A percentile compares a stretch with the other conserved stretches of the same genome.
Evolutionary conservation across 2,329 filamentous ascomycete species (phyloP).

Genomic region (Diaporthe ilicicola): DNA sequence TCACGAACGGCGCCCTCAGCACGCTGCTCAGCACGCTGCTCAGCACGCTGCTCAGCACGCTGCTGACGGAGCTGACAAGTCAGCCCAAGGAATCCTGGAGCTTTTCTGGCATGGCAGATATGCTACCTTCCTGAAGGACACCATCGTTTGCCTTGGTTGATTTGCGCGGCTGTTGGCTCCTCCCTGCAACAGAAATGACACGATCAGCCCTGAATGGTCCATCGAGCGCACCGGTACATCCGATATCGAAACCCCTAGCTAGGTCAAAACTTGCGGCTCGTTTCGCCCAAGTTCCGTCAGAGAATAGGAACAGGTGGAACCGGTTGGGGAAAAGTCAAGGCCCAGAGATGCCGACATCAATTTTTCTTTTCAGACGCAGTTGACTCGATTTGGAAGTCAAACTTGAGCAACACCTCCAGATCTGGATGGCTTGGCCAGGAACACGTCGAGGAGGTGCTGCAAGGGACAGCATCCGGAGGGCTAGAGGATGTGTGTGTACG

Average conservation of each 20-base stretch:
- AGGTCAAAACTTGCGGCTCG: constrained; percentile 24
- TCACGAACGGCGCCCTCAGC: background rate
- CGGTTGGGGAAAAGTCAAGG: constrained; percentile 9
- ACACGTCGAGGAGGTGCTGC: constrained; percentile 20
- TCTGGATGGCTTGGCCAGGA: constrained; percentile 17
- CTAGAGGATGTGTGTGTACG: constrained; percentile 4
- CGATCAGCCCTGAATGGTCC: background rate
- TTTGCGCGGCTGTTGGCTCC: constrained; percentile 15
- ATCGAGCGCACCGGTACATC: constrained; percentile 4
- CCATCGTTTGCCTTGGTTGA: background rate
- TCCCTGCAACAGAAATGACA: background rate
- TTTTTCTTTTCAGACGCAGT: background rate
- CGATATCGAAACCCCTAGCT: constrained; percentile 25
- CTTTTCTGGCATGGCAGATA: constrained; percentile 1
- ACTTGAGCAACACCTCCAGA: constrained; percentile 23
- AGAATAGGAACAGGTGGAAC: constrained; percentile 19
- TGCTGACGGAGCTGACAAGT: constrained; percentile 18
- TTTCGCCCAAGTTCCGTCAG: constrained; percentile 34
- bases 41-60: constrained; percentile 11
- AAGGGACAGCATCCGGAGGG: constrained; percentile 24
- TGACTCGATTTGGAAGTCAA: constrained; percentile 28
- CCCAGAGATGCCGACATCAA: background rate
- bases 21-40: too few relatives aligned
- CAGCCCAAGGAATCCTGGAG: constrained; percentile 7
- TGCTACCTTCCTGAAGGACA: background rate